Evolutionary conservation across 2,329 filamentous ascomycete genomes (phyloP).

Genomic region (Sporothrix pallida): DNA sequence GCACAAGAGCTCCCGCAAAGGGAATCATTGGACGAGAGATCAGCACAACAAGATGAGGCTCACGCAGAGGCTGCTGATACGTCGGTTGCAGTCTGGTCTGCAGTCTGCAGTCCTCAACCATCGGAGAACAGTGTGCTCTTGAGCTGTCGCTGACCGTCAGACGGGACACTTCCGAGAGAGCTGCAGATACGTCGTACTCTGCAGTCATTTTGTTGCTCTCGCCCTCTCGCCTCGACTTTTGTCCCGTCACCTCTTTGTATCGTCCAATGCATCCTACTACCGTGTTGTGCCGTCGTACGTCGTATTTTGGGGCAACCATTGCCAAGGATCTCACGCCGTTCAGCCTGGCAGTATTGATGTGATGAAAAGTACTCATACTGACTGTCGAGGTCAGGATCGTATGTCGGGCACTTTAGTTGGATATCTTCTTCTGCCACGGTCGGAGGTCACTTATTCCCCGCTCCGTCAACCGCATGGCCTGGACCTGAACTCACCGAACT

Average conservation of each 20-base stretch:
- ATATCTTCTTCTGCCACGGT: background rate
- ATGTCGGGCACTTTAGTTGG: background rate
- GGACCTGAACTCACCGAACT: background rate
- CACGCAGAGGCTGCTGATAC: background rate
- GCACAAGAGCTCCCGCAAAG: background rate
- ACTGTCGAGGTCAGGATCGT: no score
- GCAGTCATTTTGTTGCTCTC: background rate
- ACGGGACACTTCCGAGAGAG: background rate
- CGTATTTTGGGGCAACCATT: no score
- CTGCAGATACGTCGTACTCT: no score
- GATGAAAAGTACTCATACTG: no score
- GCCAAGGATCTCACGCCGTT: no score
- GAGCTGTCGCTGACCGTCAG: background rate
- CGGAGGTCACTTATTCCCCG: background rate
- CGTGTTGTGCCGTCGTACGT: no score
- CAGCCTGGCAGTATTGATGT: no score
- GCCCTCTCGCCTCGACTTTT: background rate
- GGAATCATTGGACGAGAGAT: conserved; percentile 11
- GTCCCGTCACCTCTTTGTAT: no score
- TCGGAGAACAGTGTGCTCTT: no score
- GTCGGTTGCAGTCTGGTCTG: background rate
- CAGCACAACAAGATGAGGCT: conserved; percentile 12
- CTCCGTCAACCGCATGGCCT: background rate
- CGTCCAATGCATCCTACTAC: no score
- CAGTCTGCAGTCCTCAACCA: no score